Conservation (phyloP, 108 stramenopile genomes). For the Fragilaria crotonensis region DNA sequence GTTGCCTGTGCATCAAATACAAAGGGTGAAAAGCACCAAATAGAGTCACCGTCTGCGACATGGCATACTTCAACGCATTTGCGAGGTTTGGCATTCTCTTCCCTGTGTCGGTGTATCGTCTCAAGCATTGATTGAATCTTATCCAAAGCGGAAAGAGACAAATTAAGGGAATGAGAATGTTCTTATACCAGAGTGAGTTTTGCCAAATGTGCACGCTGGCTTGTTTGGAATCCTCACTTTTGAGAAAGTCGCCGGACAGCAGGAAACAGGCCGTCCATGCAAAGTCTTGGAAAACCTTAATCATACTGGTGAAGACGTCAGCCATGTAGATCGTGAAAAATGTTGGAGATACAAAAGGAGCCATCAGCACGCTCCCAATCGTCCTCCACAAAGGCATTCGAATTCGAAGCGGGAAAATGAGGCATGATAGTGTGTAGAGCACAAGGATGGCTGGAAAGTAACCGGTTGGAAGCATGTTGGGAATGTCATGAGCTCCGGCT, state of each 20-base stretch:
- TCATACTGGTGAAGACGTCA: conserved; percentile 86
- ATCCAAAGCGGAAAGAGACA: conserved; percentile 78
- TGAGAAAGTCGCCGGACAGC: conserved; percentile 71
- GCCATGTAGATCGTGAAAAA: conserved; percentile 84
- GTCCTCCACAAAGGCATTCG: conserved; percentile 76
- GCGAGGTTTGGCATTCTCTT: conserved; percentile 78
- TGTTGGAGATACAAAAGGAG: conserved; percentile 68
- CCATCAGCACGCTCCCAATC: conserved; percentile 57
- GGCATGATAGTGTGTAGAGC: conserved; percentile 51
- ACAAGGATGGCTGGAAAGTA: conserved; percentile 72
- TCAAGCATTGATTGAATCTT: conserved; percentile 89
- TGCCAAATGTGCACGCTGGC: conserved; percentile 31
- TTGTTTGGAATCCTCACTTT: conserved; percentile 28
- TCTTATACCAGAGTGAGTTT: conserved; percentile 54
- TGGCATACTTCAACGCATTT: conserved; percentile 87
- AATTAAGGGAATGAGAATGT: conserved; percentile 72
- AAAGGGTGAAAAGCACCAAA: conserved; percentile 88
- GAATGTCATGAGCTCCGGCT: conserved; percentile 66
- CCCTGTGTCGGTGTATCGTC: conserved; percentile 74
- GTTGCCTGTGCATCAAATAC: conserved; percentile 43
- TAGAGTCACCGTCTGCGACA: conserved; percentile 86
- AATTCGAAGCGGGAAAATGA: conserved; percentile 70
- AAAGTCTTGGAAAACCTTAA: conserved; percentile 89
- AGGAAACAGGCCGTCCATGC: conserved; percentile 84
- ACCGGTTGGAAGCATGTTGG: conserved; percentile 64